Percentiles rank a stretch among this genome's conserved stretches.
Evolutionary conservation across 2,329 filamentous ascomycete genomes (phyloP).

Genomic region (Cercospora sp.): DNA sequence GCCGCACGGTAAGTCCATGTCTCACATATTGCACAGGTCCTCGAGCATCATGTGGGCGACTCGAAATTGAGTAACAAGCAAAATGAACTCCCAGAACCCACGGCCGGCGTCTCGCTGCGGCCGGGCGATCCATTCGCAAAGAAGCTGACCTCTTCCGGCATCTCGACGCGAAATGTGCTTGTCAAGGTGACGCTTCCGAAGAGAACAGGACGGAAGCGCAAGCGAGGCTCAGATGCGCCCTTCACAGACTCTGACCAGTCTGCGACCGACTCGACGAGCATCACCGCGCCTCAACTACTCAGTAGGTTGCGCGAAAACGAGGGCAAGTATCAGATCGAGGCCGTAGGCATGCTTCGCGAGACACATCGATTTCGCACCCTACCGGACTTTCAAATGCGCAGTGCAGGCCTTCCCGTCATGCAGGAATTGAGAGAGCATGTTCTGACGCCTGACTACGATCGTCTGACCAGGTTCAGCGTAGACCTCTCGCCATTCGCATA

Average conservation of each 20-base stretch:
- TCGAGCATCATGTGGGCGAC: conserved; percentile 38
- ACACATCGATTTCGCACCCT: conserved; percentile 85
- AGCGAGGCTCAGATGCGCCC: conserved; percentile 70
- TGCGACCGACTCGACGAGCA: conserved; percentile 18
- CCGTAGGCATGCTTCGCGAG: conserved; percentile 63
- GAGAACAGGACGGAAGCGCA: conserved; percentile 81
- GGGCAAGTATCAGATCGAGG: conserved; percentile 32
- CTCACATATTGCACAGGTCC: conserved; percentile 30
- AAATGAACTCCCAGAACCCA: conserved; percentile 42
- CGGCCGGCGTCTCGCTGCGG: conserved; percentile 71
- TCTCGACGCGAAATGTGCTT: conserved; percentile 77
- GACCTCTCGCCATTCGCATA: conserved; percentile 59
- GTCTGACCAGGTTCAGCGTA: conserved; percentile 67
- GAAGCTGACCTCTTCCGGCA: conserved; percentile 74
- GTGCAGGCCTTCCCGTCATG: conserved; percentile 58
- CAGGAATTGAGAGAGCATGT: conserved; percentile 70
- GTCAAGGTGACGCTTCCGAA: conserved; percentile 85
- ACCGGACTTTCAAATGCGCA: conserved; percentile 71
- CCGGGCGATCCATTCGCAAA: conserved; percentile 77
- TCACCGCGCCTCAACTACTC: conserved; percentile 36
- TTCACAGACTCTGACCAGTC: conserved; percentile 25
- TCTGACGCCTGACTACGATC: conserved; percentile 64
- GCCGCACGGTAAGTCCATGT: conserved; percentile 9
- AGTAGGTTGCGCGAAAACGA: conserved; percentile 35
- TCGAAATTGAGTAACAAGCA: conserved; percentile 31